A percentile compares a stretch with the other conserved stretches of the same genome.
Conservation (phyloP, 2,329 filamentous ascomycete genomes). For the Cytospora piceae region DNA sequence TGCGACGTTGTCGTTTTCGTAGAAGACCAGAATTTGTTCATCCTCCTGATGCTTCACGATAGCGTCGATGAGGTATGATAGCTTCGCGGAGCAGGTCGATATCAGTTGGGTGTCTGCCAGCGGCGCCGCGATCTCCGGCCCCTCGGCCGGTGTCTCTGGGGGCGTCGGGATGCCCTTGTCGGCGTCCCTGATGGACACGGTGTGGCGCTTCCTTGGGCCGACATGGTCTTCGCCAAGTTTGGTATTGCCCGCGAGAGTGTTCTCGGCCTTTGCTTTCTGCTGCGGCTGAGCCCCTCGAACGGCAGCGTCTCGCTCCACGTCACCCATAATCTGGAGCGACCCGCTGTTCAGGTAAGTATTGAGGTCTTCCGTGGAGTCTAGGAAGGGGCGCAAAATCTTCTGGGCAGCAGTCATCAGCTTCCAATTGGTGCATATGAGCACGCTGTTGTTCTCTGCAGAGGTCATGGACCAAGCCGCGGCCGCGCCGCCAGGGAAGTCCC, state of each 20-base stretch:
- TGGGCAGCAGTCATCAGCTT: slow-evolving; percentile 58
- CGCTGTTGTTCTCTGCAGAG: slow-evolving; percentile 50
- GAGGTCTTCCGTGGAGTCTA: slow-evolving; percentile 48
- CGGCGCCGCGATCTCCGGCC: slow-evolving; percentile 45
- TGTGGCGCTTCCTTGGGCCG: slow-evolving; percentile 40
- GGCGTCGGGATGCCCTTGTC: slow-evolving; percentile 34
- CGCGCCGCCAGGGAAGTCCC: slow-evolving; percentile 65
- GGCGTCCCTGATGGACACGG: slow-evolving; percentile 36
- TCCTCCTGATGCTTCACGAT: slow-evolving; percentile 68
- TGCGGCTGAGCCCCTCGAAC: slow-evolving; percentile 29
- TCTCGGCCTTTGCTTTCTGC: slow-evolving; percentile 20
- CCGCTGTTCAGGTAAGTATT: slow-evolving; percentile 53
- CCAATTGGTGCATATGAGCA: slow-evolving; percentile 54
- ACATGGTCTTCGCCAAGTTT: slow-evolving; percentile 45
- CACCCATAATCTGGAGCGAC: slow-evolving; percentile 45
- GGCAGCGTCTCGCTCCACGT: slow-evolving; percentile 42
- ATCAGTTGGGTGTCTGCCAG: slow-evolving; percentile 65
- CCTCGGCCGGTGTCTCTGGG: slow-evolving; percentile 25
- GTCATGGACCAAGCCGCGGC: slow-evolving; percentile 69
- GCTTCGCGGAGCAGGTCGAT: slow-evolving; percentile 84
- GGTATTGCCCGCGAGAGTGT: slow-evolving; percentile 48
- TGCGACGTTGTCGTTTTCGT: slow-evolving; percentile 84
- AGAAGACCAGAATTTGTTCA: slow-evolving; percentile 92
- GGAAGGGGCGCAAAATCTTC: slow-evolving; percentile 52
- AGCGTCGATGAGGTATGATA: slow-evolving; percentile 80